Evolutionary conservation across 2,329 filamentous ascomycete genomes (phyloP), one percentile per base, ranked within the genome.

Genomic region (Tolypocladium nubicola): DNA sequence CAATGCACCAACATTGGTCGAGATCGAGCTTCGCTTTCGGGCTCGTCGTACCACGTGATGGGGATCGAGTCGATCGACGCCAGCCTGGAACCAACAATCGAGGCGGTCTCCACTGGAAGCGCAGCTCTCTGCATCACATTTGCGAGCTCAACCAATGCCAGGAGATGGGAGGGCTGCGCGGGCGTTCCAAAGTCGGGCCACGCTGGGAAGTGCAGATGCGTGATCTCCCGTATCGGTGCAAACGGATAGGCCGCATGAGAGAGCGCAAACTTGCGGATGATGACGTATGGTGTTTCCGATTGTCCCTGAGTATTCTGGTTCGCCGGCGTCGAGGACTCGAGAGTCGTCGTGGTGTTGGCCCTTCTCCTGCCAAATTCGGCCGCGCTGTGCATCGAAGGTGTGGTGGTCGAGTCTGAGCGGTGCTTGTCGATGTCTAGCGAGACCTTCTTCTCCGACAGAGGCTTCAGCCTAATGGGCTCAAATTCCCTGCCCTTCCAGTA

Each of bases 131-230:
- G 88, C 81, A 85, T 90, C 39, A 82, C 78, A 65, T 89, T 94
- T 65, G 88, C 89, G 55, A 96, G 82, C 70, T 97, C 91, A n/a
- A 97, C 89, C 19, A 99, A 75, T 2, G 87, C 89, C 19, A 99
- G 79, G 2, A 99, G 79, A 66, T 97, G 91, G 6, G 85, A 84
- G 1, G 94, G 91, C 66, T 95, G 88, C 0, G 94, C 91, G 0
- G 93, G 93, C 0, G 91, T 88, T 23, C 94, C 94, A 71, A 97
- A 97, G 67, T 99, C 94, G 0, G 94, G 94, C 94, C 94, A 99
- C n/a, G 88, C 86, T 0, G 90, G 85, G 70, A 97, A 97, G 68
- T 97, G 92, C 16, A 99, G 76, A 64, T 99, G 94, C 0, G 92
- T 97, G 60, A 99, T 87, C 71, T 97, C 92, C 30, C 93, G 88